Evolutionary conservation across 2,329 filamentous ascomycete genomes (phyloP), one percentile per base, ranked within the genome.

Genomic region (Paecilomyces niveus): DNA sequence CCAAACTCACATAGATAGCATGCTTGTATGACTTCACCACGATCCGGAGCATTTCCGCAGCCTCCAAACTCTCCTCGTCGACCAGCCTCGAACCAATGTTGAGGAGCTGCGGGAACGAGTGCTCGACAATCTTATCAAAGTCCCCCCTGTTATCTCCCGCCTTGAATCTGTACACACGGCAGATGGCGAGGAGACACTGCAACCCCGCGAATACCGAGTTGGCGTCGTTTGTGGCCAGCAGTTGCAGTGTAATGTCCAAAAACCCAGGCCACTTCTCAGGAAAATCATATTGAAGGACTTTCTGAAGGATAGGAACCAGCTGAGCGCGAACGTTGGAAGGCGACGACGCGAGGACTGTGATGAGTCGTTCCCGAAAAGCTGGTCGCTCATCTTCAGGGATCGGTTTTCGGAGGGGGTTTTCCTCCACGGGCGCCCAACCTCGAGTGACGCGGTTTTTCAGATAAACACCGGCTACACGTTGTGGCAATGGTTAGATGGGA

Each of bases 11-110:
- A 82, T 95, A 99, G 69, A 95, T 96, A 54, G 94, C 92, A 78
- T 99, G 93, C 79, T 99, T 99, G 78, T 96, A 99, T 39, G 92
- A 88, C 81, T 99, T 99, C 70, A 99, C 83, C 57, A 95, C 90
- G 59, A 95, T 88, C 72, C 95, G 89, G 66, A 99, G 81, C 89
- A 99, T 97, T 79, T 97, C 94, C 60, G 90, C 93, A 18, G 93
- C 94, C 76, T 99, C 94, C 66, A 95, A 81, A 72, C 90, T 96
- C 71, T 90, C 90, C 78, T 97, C 92, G 65, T 90, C 88, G 53
- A 96, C 89, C 67, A 97, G 80, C 74, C 90, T 89, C 71, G 90
- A 92, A 67, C 92, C 95, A 69, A 99, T 94, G 62, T 83, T 82
- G 65, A 97, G 80, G 63, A 97, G 81, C 63, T 92, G 87, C 21